Base-by-base conservation (phyloP, 2,329 filamentous ascomycete species). In the Talaromyces funiculosus region DNA sequence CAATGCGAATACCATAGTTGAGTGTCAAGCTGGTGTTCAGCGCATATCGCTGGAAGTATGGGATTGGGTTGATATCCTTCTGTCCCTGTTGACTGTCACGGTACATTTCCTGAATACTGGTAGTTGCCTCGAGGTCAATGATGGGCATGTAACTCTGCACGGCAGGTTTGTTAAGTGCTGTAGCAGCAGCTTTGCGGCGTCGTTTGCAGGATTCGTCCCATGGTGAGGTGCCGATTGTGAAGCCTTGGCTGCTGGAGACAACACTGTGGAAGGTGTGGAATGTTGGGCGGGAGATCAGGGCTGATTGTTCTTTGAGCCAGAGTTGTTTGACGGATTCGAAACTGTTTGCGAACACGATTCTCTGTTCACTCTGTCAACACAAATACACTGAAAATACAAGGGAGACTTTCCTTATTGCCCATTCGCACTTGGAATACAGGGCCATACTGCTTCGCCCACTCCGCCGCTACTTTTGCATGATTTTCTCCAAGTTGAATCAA, bases 221-320 rank as follows among this genome's bases (percentile, higher is more conserved):
- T 0, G 90, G 90, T 0, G 89, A 92, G 0, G 90, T 91, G 1
- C 90, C 90, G 63, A 94, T 91, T 0, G 90, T 93, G 73, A 91
- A 89, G 5, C 89, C 89, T 66, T 91, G 87, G 0, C 87, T 90
- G 35, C 81, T 85, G 1, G 89, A 91, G 3, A 92, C 87, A 3
- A 92, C 87, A 4, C 83, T 89, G 73, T 92, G 90, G 73, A 92
- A 93, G 0, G 90, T 93, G 73, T 93, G 89, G 53, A 92, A 84
- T 24, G 81, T 90, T 0, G 90, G 90, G 1, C 90, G 84, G 0
- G 88, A 92, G 67, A 92, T 90, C 61, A 92, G 77, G 0, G 89
- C 82, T 0, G 89, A 90, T 67, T 92, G 89, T 67, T 93, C 87
- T 9, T 85, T 88, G 71, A 92, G 88, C 86, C 89, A 92, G 22